Percentiles rank a stretch among this genome's conserved stretches.
These are phyloP conservation scores for Leccinum fuscescens DNA, from an alignment of 1,284 basidiomycete species.

Conservation along the genomic window DNA sequence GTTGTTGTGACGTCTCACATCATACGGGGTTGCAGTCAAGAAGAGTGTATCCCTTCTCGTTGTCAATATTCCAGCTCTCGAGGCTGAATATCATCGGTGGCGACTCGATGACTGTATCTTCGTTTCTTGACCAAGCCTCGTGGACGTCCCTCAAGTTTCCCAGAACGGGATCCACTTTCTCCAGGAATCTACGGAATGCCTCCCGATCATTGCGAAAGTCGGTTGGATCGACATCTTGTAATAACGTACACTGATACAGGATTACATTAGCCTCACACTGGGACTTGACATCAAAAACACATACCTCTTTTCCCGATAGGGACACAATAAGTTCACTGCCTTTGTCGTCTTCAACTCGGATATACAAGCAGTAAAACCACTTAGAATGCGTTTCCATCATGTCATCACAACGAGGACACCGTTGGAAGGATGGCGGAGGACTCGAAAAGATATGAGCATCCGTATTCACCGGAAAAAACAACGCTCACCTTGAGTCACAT, in stretches of 20 bases:
- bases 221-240: slow-evolving; percentile 42
- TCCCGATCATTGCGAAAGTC: slow-evolving; percentile 41
- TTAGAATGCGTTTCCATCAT: slow-evolving; percentile 46
- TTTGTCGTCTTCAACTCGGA: slow-evolving; percentile 50
- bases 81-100: slow-evolving; percentile 30
- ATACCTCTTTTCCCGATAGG: slow-evolving; percentile 44
- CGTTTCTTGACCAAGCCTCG: slow-evolving; percentile 22
- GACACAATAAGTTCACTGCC: slow-evolving; percentile 43
- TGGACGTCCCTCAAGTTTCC: slow-evolving; percentile 40
- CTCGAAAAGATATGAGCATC: slow-evolving; percentile 31
- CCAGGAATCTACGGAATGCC: slow-evolving; percentile 38
- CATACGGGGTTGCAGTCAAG: slow-evolving; percentile 15
- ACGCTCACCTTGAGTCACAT: slow-evolving; percentile 49
- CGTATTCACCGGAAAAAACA: neutral
- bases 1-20: neutral
- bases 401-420: slow-evolving; percentile 54
- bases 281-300: slow-evolving; percentile 8
- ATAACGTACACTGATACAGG: slow-evolving; percentile 40
- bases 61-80: slow-evolving; percentile 31
- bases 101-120: slow-evolving; percentile 22
- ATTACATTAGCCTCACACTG: neutral
- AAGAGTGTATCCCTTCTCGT: slow-evolving; percentile 24
- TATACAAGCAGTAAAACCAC: slow-evolving; percentile 47
- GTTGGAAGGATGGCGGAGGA: slow-evolving; percentile 40
- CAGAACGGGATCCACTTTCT: slow-evolving; percentile 43